These are phyloP conservation scores for Aspergillus taichungensis DNA, from an alignment of 495 filamentous ascomycete species.

Conservation along the genomic window DNA sequence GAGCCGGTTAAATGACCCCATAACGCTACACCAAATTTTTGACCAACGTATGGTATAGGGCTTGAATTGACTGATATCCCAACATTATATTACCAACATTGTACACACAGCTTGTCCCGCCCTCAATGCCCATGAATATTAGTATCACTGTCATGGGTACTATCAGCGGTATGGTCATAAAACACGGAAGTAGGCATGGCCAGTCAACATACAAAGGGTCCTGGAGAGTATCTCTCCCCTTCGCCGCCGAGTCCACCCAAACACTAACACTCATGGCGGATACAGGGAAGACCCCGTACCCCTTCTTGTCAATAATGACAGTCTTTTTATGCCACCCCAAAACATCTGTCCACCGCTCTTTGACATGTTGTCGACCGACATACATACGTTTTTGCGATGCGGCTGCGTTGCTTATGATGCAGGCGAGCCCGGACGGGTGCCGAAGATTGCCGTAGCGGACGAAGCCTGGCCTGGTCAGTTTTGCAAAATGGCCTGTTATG, in stretches of 20 bases:
- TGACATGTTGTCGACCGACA: slow-evolving; percentile 48
- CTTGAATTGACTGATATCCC: too few relatives aligned
- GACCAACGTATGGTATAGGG: too few relatives aligned
- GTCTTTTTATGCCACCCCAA: slow-evolving; percentile 36
- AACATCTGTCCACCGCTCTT: slow-evolving; percentile 55
- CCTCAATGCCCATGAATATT: too few relatives aligned
- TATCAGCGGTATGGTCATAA: background rate
- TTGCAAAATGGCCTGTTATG: background rate
- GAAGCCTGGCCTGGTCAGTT: slow-evolving; percentile 34
- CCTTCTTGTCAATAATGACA: slow-evolving; percentile 45
- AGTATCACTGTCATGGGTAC: too few relatives aligned
- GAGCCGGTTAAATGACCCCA: too few relatives aligned
- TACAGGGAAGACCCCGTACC: slow-evolving; percentile 48
- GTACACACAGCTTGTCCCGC: too few relatives aligned
- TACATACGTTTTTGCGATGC: slow-evolving; percentile 47
- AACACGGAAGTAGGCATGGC: background rate
- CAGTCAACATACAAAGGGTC: slow-evolving; percentile 19
- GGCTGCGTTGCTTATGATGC: slow-evolving; percentile 49
- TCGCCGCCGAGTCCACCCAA: slow-evolving; percentile 50
- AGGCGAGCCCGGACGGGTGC: slow-evolving; percentile 44
- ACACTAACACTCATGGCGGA: slow-evolving; percentile 46
- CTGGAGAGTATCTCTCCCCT: slow-evolving; percentile 40
- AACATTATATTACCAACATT: too few relatives aligned
- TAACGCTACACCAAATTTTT: too few relatives aligned
- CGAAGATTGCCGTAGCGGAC: slow-evolving; percentile 51